Base-by-base conservation (phyloP, 495 filamentous ascomycete genomes). In the Melanomma pulvis-pyrius region DNA sequence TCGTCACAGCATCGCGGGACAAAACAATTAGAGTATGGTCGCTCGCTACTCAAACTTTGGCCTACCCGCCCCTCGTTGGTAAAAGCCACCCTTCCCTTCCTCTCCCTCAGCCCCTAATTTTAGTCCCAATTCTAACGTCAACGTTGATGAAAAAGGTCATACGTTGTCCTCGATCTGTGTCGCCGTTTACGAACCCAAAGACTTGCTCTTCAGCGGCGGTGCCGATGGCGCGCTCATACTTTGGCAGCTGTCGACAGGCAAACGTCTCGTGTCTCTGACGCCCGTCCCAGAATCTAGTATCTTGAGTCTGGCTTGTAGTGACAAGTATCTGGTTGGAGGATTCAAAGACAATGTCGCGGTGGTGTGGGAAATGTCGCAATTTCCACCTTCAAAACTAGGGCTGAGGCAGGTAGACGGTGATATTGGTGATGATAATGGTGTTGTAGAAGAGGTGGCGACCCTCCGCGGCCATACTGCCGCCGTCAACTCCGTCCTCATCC, bases 401-500 rank as follows among this genome's bases (percentile, higher is more conserved):
- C n/a, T n/a, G n/a, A n/a, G n/a, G n/a, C n/a, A n/a, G n/a, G n/a
- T n/a, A n/a, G n/a, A n/a, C n/a, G n/a, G n/a, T n/a, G n/a, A n/a
- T n/a, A n/a, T n/a, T n/a, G 30, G 30, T 12, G 30, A 34, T 34
- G 30, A 34, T 5, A 34, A 34, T 34, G 12, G 30, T 34, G 12
- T 12, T 34, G 12, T 12, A 12, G 5, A 34, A 5, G 30, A 34
- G 12, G 30, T 34, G 30, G 30, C 30, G 30, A n/a, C n/a, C 29
- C 30, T 32, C 21, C 12, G 21, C 25, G 56, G 36, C 8, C 34
- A 47, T 24, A 15, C 56, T 6, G 56, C 56, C 11, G 36, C 56
- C 19, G 41, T 61, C 41, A 61, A 51, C 58, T 24, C n/a, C 29
- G 24, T 61, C 34, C 30, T 29, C n/a, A 28, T 61, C 22, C 2